phyloP scores from a whole-genome alignment of 2,329 filamentous ascomycete species.

The Hansfordia pulvinata region DNA sequence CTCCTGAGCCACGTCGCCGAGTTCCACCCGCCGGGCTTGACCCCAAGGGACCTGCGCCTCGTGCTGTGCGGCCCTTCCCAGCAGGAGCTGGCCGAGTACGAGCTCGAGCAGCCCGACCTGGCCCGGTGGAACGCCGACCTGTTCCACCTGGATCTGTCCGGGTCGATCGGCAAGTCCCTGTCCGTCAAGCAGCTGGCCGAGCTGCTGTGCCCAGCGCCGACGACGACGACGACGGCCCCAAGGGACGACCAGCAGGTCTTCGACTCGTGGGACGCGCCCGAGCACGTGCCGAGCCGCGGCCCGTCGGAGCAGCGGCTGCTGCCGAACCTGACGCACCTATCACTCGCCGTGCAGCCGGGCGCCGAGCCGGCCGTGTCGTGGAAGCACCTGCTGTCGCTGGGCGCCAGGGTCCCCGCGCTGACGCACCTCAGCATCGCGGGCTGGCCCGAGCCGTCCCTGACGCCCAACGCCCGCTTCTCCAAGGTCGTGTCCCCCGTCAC shows the following conservation, averaged over 20 bases:
- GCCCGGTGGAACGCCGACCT: slow-evolving; percentile 28
- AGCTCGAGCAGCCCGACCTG: slow-evolving; percentile 12
- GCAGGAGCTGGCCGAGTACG: slow-evolving; percentile 14
- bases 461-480: slow-evolving; percentile 35
- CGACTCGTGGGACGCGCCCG: slow-evolving; percentile 40
- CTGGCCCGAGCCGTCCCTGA: slow-evolving; percentile 48
- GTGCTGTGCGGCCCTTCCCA: slow-evolving; percentile 16
- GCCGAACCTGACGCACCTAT: slow-evolving; percentile 46
- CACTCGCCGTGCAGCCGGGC: slow-evolving; percentile 33
- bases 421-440: slow-evolving; percentile 49
- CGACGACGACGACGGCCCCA: slow-evolving; percentile 2
- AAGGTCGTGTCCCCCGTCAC: slow-evolving; percentile 28
- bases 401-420: slow-evolving; percentile 34
- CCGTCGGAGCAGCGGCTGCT: slow-evolving; percentile 27
- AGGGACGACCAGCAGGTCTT: slow-evolving; percentile 17
- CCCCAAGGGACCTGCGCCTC: slow-evolving; percentile 32
- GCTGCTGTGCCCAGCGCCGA: slow-evolving; percentile 30
- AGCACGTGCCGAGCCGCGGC: slow-evolving; percentile 12
- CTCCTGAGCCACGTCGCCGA: slow-evolving; percentile 36
- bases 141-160: slow-evolving; percentile 38
- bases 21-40: slow-evolving; percentile 29
- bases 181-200: slow-evolving; percentile 36
- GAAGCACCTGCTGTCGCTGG: slow-evolving; percentile 42
- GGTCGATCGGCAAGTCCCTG: slow-evolving; percentile 35
- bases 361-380: slow-evolving; percentile 30